Evolutionary conservation across 2,329 filamentous ascomycete species (phyloP).

Genomic region (Daldinia eschscholtzii): DNA sequence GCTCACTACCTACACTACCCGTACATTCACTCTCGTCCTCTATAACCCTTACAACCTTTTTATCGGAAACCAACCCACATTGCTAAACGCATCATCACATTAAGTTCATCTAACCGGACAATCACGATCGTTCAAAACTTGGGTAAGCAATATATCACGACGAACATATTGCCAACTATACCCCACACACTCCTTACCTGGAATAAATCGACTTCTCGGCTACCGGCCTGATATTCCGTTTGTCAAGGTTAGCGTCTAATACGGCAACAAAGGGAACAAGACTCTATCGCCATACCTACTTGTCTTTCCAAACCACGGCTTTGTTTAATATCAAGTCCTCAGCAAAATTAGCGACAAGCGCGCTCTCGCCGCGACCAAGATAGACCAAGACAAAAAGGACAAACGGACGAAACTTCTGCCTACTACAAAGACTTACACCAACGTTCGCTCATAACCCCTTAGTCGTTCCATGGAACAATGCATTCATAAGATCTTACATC

Average conservation of each 20-base stretch:
- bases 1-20: no score
- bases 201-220: constrained; percentile 33
- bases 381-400: constrained; percentile 16
- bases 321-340: constrained; percentile 21
- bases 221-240: constrained; percentile 31
- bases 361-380: constrained; percentile 30
- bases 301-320: constrained; percentile 16
- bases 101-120: constrained; percentile 34
- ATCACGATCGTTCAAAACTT: constrained; percentile 27
- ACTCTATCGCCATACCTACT: constrained; percentile 4
- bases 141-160: constrained; percentile 35
- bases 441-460: constrained; percentile 11
- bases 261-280: constrained; percentile 32
- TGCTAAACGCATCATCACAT: constrained; percentile 18
- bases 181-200: constrained; percentile 39
- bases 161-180: constrained; percentile 26
- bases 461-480: constrained; percentile 50
- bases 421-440: constrained; percentile 40
- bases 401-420: neutral
- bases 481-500: constrained; percentile 44
- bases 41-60: constrained; percentile 22
- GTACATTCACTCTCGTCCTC: constrained; percentile 8
- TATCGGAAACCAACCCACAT: constrained; percentile 30
- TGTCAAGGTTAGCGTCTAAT: constrained; percentile 10
- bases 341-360: constrained; percentile 15